Conservation (phyloP, 73 alveolate genomes). For the Paramecium tetraurelia region DNA sequence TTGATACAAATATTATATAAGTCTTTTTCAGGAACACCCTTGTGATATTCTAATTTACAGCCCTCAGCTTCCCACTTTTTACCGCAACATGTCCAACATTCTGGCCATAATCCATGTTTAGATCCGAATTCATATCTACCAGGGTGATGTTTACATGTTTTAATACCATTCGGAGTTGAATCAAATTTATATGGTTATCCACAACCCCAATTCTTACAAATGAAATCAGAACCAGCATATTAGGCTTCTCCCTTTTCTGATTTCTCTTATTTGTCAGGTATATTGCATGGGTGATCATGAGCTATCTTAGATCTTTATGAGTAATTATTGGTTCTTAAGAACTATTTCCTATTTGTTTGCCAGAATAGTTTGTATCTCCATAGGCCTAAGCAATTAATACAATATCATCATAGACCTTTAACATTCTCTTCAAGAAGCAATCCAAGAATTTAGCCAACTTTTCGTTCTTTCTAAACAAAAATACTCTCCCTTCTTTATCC, state of each 20-base stretch:
- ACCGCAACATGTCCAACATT: slow-evolving; percentile 98
- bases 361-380: slow-evolving; percentile 84
- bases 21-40: slow-evolving; percentile 84
- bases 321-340: slow-evolving; percentile 46
- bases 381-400: slow-evolving; percentile 82
- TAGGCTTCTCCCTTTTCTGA: slow-evolving; percentile 52
- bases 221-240: background rate
- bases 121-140: slow-evolving; percentile 96
- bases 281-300: slow-evolving; percentile 75
- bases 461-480: slow-evolving; percentile 84
- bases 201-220: slow-evolving; percentile 85
- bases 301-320: slow-evolving; percentile 57
- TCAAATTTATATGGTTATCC: slow-evolving; percentile 81
- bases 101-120: slow-evolving; percentile 98
- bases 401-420: slow-evolving; percentile 75
- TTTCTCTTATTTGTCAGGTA: slow-evolving; percentile 62
- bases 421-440: slow-evolving; percentile 11
- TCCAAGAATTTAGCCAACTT: slow-evolving; percentile 33
- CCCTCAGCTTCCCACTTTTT: slow-evolving; percentile 94
- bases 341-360: slow-evolving; percentile 69
- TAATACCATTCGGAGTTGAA: slow-evolving; percentile 63
- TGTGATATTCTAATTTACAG: slow-evolving; percentile 85
- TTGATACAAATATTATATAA: slow-evolving; percentile 79
- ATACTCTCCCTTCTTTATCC: slow-evolving; percentile 90
- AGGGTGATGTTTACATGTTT: slow-evolving; percentile 91